Percentiles rank a stretch among this genome's conserved stretches.
These are phyloP conservation scores for Afroboletus lepidellus DNA, from an alignment of 1,284 basidiomycete genomes.

Conservation along the genomic window DNA sequence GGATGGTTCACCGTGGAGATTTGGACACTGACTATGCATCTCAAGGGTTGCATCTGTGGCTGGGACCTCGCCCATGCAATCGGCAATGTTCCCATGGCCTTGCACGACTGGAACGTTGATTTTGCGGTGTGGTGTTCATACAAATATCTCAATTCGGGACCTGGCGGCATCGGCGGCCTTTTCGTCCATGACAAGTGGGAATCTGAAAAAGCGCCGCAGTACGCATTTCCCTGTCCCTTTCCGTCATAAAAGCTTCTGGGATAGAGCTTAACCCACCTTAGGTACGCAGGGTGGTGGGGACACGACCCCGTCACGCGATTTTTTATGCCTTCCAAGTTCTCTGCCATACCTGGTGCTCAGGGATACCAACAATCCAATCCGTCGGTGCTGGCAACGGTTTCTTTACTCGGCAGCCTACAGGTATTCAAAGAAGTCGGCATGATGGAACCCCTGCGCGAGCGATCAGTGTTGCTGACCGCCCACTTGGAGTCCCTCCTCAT, in stretches of 20 bases:
- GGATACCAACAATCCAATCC: conserved; percentile 97
- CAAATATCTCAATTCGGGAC: conserved; percentile 96
- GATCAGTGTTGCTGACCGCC: conserved; percentile 70
- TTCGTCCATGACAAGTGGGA: conserved; percentile 87
- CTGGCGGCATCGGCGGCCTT: conserved; percentile 92
- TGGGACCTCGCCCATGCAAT: conserved; percentile 97
- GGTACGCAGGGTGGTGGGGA: conserved; percentile 97
- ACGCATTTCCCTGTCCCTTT: conserved; percentile 27
- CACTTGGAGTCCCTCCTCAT: conserved; percentile 67
- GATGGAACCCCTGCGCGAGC: conserved; percentile 65
- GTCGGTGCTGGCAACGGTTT: conserved; percentile 73
- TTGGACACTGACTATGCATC: conserved; percentile 20
- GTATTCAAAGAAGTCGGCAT: conserved; percentile 79
- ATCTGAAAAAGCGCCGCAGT: conserved; percentile 57
- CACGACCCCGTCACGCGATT: conserved; percentile 88
- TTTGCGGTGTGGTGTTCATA: conserved; percentile 99
- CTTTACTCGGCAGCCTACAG: conserved; percentile 79
- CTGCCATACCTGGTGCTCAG: conserved; percentile 85
- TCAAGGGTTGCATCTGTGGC: conserved; percentile 86
- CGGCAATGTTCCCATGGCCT: conserved; percentile 86
- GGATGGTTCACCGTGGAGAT: conserved; percentile 4
- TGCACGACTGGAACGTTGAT: conserved; percentile 95
- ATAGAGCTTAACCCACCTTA: conserved; percentile 31
- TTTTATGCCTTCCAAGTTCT: conserved; percentile 83
- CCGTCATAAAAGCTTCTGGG: conserved; percentile 12